Percentiles rank a stretch among this genome's conserved stretches.
phyloP scores from a whole-genome alignment of 352 stramenopile genomes.

The Phytophthora aleatoria region DNA sequence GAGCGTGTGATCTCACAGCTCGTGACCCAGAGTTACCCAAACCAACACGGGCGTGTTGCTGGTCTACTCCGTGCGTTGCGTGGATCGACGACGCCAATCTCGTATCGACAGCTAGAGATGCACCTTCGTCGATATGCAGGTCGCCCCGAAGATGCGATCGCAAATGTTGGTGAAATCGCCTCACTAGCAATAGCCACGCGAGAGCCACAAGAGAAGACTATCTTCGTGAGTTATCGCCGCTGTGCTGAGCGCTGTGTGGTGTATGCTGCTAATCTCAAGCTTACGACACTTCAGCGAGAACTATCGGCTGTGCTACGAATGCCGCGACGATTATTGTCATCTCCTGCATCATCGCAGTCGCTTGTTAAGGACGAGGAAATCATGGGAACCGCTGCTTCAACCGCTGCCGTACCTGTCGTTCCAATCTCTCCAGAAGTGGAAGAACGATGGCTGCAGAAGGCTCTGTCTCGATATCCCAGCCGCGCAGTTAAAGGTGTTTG shows the following conservation, averaged over 20 bases:
- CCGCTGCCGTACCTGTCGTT: constrained; percentile 19
- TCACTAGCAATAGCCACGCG: constrained; percentile 50
- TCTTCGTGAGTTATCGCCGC: constrained; percentile 44
- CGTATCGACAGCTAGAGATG: constrained; percentile 77
- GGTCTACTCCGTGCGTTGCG: constrained; percentile 55
- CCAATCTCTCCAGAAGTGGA: constrained; percentile 35
- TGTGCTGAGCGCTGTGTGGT: constrained; percentile 65
- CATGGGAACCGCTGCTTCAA: constrained; percentile 5
- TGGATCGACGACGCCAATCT: constrained; percentile 62
- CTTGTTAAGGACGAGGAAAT: constrained; percentile 7
- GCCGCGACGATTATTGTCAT: constrained; percentile 9
- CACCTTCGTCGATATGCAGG: constrained; percentile 72
- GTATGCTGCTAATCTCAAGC: constrained; percentile 58
- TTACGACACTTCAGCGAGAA: constrained; percentile 54
- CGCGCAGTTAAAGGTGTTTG: constrained; percentile 59
- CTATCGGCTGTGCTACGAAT: constrained; percentile 48
- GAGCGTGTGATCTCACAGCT: constrained; percentile 56
- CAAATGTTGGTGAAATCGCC: constrained; percentile 60
- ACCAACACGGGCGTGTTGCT: constrained; percentile 70
- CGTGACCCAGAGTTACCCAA: constrained; percentile 65
- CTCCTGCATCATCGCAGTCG: neutral
- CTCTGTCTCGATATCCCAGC: constrained; percentile 45
- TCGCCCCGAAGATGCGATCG: constrained; percentile 68
- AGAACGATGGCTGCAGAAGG: constrained; percentile 26
- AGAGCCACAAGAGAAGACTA: constrained; percentile 50